These are phyloP conservation scores for Fusarium subtropicale DNA, from an alignment of 2,329 filamentous ascomycete genomes.

Conservation along the genomic window DNA sequence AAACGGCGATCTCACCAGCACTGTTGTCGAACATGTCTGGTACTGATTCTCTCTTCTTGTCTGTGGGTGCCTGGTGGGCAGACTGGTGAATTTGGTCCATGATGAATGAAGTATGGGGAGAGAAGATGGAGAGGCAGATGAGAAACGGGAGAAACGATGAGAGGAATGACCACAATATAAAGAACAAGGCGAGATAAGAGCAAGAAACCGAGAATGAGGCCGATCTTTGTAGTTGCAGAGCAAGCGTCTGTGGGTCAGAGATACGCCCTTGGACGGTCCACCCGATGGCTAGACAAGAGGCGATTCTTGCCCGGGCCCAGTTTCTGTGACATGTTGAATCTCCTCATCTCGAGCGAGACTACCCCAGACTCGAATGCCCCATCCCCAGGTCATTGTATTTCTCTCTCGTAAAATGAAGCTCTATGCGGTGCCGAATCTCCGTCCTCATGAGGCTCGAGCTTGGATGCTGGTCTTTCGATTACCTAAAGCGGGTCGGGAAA, in stretches of 20 bases:
- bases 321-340: slow-evolving; percentile 34
- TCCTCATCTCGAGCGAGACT: slow-evolving; percentile 22
- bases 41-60: slow-evolving; percentile 25
- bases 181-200: slow-evolving; percentile 2
- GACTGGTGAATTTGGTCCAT: slow-evolving; percentile 38
- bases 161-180: slow-evolving; percentile 5
- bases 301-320: slow-evolving; percentile 1
- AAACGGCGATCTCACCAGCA: slow-evolving; percentile 55
- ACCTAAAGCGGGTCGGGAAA: slow-evolving; percentile 35
- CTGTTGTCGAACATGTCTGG: slow-evolving; percentile 47
- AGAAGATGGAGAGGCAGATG: background rate
- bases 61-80: slow-evolving; percentile 15
- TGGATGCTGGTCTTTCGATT: slow-evolving; percentile 26
- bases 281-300: slow-evolving; percentile 6
- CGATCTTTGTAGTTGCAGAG: slow-evolving; percentile 29
- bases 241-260: slow-evolving; percentile 16
- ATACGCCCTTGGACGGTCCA: slow-evolving; percentile 24
- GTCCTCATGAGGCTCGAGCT: slow-evolving; percentile 35
- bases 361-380: slow-evolving; percentile 32
- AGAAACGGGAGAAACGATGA: background rate
- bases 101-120: background rate
- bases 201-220: slow-evolving; percentile 38
- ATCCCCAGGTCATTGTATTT: slow-evolving; percentile 15
- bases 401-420: slow-evolving; percentile 7
- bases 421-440: slow-evolving; percentile 33